Base-by-base conservation (phyloP, 805 yeast genomes). In the Debaryomyces hansenii region DNA sequence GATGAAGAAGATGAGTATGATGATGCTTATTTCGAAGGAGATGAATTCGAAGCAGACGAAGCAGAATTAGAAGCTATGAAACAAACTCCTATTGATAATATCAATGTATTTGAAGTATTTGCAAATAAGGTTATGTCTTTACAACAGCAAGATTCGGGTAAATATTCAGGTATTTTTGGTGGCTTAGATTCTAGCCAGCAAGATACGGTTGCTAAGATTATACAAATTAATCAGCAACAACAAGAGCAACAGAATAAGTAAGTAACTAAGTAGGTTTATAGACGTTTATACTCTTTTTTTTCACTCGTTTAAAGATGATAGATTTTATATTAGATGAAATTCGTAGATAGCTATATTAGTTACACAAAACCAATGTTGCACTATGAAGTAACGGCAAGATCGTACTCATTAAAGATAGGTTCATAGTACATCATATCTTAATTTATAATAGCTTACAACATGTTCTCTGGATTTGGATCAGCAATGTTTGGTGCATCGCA, bases 61-160 rank as follows among this genome's bases (percentile, higher is more conserved):
- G 94, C 87, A 7, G 75, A 87, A 38, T 83, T 84, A 39, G 97
- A 91, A 59, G 96, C 96, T 8, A 72, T 87, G 60, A 79, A 87
- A 20, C 85, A 84, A 53, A 85, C 92, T 1, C 84, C 95, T 3
- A 75, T 94, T 40, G 97, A 92, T 59, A 70, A 74, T 36, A 67
- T 90, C 41, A 87, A 92, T 59, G 84, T 87, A 3, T 90, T 83
- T 64, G 73, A 74, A 12, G 79, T 81, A 2, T 83, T 90, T 64
- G 80, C 83, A 46, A 76, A 79, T 15, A 75, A 79, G 15, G 65
- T 88, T 14, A 48, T 70, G 3, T 58, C 62, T 1, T 59, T 87
- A 16, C 84, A 82, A 55, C 73, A 69, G 27, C 59, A 64, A 7
- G 82, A 83, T 51, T 63, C 68, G 0, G 56, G 58, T 12, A 74